Evolutionary conservation across 129 eudicot species (phyloP), one percentile per base, ranked within the genome.

Genomic region (Artemisia argyi): DNA sequence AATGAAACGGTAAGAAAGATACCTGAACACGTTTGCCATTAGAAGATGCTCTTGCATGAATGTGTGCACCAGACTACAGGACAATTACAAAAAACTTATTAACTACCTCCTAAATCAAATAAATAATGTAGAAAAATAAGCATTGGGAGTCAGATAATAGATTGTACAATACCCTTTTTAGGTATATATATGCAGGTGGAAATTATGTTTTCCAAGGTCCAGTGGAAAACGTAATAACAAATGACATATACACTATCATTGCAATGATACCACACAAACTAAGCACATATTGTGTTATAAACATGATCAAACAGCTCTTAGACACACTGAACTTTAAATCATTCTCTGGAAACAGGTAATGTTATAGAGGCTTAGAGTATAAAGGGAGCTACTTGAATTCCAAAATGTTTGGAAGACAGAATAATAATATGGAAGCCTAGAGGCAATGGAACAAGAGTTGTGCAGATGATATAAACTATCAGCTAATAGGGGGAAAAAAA

Each of bases 21-120:
- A 91, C 97, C 97, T 91, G 97, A 54, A 91, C 93, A 76, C 96
- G 97, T 66, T 91, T 91, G 77, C 97, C 96, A 39, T 79, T 89
- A 51, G 97, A 85, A 64, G 97, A 80, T 22, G 91, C 93, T 80
- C 97, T 88, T 44, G 93, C 72, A 61, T 91, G 89, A 32, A 91
- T 83, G 59, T 91, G 89, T 81, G 89, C 84, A 61, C 96, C 97
- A 76, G 91, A 91, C 96, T 90, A 64, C 68, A 78, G 5, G 52
- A 80, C 22, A 66, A 30, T 39, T 12, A 39, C 2, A 75, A 44
- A 74, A 17, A 22, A 54, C 67, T 32, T 56, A 73, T 2, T 60
- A 63, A 51, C n/a, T 47, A 28, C 47, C 28, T 63, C 57, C 44
- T 46, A 24, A 72, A 50, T 35, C 20, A 73, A 61, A 48, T 62